Evolutionary conservation across 139 green algal genomes (phyloP).

Genomic region (Closterium sp.): DNA sequence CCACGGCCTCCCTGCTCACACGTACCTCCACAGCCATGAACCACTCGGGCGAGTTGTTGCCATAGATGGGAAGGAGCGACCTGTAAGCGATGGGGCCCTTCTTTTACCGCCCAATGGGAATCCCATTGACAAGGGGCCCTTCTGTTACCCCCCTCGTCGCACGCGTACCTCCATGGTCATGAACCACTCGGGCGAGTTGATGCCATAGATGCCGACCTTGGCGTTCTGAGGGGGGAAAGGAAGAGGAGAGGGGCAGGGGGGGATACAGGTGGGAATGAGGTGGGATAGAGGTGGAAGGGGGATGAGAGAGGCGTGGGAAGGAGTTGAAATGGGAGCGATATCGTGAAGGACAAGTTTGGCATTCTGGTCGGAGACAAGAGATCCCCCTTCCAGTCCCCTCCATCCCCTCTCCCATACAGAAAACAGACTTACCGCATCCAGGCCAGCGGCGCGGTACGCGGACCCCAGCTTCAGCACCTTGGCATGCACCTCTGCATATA

Average conservation of each 20-base stretch:
- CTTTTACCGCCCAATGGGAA: too few relatives aligned
- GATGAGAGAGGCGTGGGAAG: background rate
- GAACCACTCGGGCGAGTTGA: constrained; percentile 40
- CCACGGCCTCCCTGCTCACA: background rate
- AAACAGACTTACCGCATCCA: background rate
- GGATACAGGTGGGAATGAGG: background rate
- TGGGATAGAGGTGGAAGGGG: background rate
- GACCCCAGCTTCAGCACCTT: constrained; percentile 10
- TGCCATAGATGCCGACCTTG: constrained; percentile 32
- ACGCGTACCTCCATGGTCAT: constrained; percentile 44
- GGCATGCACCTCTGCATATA: constrained; percentile 9
- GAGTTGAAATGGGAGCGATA: background rate
- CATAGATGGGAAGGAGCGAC: constrained; percentile 18
- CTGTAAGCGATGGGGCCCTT: too few relatives aligned
- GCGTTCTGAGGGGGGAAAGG: background rate
- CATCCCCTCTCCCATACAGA: too few relatives aligned
- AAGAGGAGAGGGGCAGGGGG: too few relatives aligned
- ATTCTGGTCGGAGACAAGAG: constrained; percentile 15
- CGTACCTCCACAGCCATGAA: constrained; percentile 47
- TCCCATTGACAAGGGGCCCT: too few relatives aligned
- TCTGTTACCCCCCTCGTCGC: background rate
- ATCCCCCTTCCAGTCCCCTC: too few relatives aligned
- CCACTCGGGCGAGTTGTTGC: constrained; percentile 39
- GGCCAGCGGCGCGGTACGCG: background rate
- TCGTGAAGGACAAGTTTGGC: constrained; percentile 26